Evolutionary conservation across 2,329 filamentous ascomycete genomes (phyloP), one percentile per base, ranked within the genome.

Genomic region (Trichoderma guizhouense): DNA sequence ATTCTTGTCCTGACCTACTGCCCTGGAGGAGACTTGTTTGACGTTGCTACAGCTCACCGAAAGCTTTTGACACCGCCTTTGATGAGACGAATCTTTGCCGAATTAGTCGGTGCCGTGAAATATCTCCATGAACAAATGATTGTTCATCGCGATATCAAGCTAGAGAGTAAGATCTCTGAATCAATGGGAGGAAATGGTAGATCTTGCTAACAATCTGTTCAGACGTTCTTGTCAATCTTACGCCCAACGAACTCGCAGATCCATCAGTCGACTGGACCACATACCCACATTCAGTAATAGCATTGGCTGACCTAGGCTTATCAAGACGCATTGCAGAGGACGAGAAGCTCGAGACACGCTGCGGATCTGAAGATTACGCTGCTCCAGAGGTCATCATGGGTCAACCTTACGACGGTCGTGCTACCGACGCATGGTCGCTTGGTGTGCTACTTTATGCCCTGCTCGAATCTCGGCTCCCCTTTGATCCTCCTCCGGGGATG

Each of bases 311-410:
- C 79, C 86, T 99, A 14, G 96, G 96, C 15, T 89, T 99, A 14
- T 97, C 94, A 3, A 89, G 95, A 69, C 91, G 92, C 43, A 93
- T 98, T 51, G 89, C 93, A 18, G 91, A 94, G 74, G 93, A 94
- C 67, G 94, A 97, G 75, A 91, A 95, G 73, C 87, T 99, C n/a
- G 93, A 93, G 73, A 98, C 95, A 2, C 90, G 96, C 11, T 99
- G 96, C 80, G 96, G 96, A 36, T 97, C 93, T 53, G 96, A 98
- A 82, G 96, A 99, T 82, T 99, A 99, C 79, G 95, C 95, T 2
- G 95, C 96, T 0, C 96, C 96, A 0, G 96, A 99, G 80, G 94
- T 99, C 60, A 91, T 99, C 69, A 93, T 99, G 86, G 95, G 95
- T 28, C 93, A 97, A 78, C 90, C 93, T 8, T 99, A 99, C 79